Evolutionary conservation across 306 rosid genomes (phyloP).

Genomic region (Boehmeria nivea): DNA sequence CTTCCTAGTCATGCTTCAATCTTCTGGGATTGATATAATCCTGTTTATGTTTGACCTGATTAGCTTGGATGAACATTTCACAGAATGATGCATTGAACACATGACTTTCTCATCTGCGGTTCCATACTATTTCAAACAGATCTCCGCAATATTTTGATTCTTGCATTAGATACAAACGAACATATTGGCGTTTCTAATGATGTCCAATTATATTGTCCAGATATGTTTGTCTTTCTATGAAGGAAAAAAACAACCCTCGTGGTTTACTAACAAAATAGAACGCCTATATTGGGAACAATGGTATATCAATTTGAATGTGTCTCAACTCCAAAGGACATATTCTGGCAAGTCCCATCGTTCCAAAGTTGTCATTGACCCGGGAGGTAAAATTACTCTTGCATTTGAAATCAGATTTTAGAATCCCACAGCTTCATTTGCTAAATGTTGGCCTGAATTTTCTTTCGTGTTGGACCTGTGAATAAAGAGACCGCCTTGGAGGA

Average conservation of each 20-base stretch:
- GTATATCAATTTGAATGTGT: constrained; percentile 84
- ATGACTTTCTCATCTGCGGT: neutral
- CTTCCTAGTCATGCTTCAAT: too few species aligned
- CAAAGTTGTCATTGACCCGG: constrained; percentile 66
- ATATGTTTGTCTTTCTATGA: constrained; percentile 91
- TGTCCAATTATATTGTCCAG: constrained; percentile 34
- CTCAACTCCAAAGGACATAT: constrained; percentile 54
- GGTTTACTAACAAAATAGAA: constrained; percentile 83
- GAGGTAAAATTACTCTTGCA: constrained; percentile 41
- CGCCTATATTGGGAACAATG: constrained; percentile 94
- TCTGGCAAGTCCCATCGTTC: constrained; percentile 68
- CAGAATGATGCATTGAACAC: neutral
- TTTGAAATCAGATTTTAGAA: constrained; percentile 17
- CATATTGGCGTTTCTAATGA: too few species aligned
- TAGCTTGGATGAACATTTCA: neutral
- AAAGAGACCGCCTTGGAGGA: constrained; percentile 67
- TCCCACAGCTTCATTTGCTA: constrained; percentile 12
- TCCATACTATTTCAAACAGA: neutral
- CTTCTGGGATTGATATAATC: neutral
- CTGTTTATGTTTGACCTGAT: neutral
- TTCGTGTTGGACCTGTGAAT: constrained; percentile 13
- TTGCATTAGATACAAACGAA: neutral
- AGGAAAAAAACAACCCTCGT: constrained; percentile 72
- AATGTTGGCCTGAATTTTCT: neutral
- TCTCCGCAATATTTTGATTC: too few species aligned